Percentiles rank a stretch among this genome's conserved stretches.
phyloP scores from a whole-genome alignment of 1,284 basidiomycete species.

The Malassezia sp. region DNA sequence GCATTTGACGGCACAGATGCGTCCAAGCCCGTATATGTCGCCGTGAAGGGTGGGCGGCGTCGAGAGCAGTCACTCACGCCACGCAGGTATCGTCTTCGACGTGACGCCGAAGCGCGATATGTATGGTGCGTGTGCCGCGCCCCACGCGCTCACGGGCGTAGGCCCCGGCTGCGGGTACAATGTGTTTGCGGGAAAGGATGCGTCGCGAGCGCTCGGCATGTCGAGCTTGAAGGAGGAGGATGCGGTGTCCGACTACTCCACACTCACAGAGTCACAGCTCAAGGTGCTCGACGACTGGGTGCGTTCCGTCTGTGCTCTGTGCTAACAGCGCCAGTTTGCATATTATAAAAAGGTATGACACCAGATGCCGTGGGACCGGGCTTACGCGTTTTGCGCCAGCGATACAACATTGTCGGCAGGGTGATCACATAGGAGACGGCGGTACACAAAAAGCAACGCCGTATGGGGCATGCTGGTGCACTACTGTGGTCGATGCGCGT shows the following conservation, averaged over 20 bases:
- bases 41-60: constrained; percentile 62
- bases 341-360: constrained; percentile 36
- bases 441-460: not conserved
- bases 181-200: constrained; percentile 74
- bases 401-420: constrained; percentile 45
- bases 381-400: constrained; percentile 12
- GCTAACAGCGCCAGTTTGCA: constrained; percentile 20
- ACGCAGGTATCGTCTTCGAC: constrained; percentile 63
- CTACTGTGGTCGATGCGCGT: constrained; percentile 1
- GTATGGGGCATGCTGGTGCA: not conserved
- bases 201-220: constrained; percentile 50
- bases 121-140: constrained; percentile 56
- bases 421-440: constrained; percentile 16
- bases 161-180: constrained; percentile 40
- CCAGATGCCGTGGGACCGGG: too few relatives aligned
- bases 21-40: constrained; percentile 66
- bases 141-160: constrained; percentile 3
- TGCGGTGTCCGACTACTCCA: constrained; percentile 75
- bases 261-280: constrained; percentile 60
- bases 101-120: constrained; percentile 65
- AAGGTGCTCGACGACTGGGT: constrained; percentile 83
- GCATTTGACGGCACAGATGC: constrained; percentile 60
- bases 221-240: constrained; percentile 78
- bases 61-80: not conserved
- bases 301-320: constrained; percentile 1